phyloP scores from a whole-genome alignment of 2,329 filamentous ascomycete genomes.

The Aspergillus intermedius region DNA sequence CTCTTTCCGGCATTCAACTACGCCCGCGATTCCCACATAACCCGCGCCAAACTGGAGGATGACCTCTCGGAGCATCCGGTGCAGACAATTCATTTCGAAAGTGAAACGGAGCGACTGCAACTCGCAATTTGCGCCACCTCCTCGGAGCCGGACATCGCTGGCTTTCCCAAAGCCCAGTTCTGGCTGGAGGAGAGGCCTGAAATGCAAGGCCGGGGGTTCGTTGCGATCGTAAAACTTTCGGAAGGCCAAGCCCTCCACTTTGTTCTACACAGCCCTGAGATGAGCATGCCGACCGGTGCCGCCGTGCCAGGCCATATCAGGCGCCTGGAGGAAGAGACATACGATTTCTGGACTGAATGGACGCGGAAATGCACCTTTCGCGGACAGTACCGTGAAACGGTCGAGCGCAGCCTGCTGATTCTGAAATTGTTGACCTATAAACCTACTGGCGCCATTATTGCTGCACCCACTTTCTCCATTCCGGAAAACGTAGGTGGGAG shows the following conservation, averaged over 20 bases:
- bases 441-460: conserved; percentile 70
- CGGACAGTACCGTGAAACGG: conserved; percentile 66
- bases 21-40: conserved; percentile 53
- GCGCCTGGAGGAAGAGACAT: conserved; percentile 61
- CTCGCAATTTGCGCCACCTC: conserved; percentile 62
- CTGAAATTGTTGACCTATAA: conserved; percentile 72
- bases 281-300: conserved; percentile 50
- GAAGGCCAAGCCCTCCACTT: conserved; percentile 67
- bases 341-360: conserved; percentile 67
- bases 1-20: conserved; percentile 70
- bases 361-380: conserved; percentile 64
- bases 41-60: conserved; percentile 26
- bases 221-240: conserved; percentile 52
- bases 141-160: conserved; percentile 43
- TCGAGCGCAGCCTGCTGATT: conserved; percentile 64
- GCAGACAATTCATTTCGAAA: conserved; percentile 59
- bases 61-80: conserved; percentile 38
- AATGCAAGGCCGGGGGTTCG: conserved; percentile 57
- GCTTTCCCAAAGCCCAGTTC: conserved; percentile 49
- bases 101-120: conserved; percentile 54
- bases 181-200: conserved; percentile 46
- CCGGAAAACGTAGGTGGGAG: conserved; percentile 65
- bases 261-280: conserved; percentile 57
- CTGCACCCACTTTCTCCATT: conserved; percentile 69
- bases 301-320: conserved; percentile 56